Percentiles rank a stretch among this genome's conserved stretches.
Conservation (phyloP, 2,329 filamentous ascomycete species). For the Zymoseptoria ardabiliae region DNA sequence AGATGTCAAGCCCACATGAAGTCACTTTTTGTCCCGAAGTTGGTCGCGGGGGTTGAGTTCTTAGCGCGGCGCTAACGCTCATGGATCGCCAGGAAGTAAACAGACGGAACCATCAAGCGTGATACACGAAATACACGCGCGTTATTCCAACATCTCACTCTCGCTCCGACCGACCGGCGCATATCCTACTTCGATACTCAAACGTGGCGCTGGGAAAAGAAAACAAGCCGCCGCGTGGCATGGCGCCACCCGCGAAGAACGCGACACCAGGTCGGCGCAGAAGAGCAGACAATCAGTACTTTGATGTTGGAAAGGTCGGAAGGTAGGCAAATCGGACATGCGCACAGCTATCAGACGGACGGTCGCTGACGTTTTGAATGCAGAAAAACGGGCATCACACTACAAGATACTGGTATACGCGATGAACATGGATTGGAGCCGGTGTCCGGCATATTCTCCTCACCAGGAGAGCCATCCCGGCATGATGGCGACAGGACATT, state of each 20-base stretch:
- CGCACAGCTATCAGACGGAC: neutral
- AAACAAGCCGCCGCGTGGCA: conserved; percentile 22
- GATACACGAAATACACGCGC: neutral
- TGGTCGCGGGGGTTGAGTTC: neutral
- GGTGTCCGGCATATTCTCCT: conserved; percentile 81
- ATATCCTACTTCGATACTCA: conserved; percentile 4
- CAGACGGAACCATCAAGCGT: conserved; percentile 5
- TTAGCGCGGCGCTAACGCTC: neutral
- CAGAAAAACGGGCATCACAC: conserved; percentile 82
- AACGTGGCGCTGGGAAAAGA: conserved; percentile 25
- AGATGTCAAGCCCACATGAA: neutral
- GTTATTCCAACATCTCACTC: conserved; percentile 1
- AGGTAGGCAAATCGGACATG: conserved; percentile 16
- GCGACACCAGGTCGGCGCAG: conserved; percentile 23
- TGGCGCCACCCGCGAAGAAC: conserved; percentile 20
- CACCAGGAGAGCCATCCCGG: conserved; percentile 51
- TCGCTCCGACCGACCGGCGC: conserved; percentile 1
- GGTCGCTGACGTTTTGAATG: conserved; percentile 11
- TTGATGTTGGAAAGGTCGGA: conserved; percentile 31
- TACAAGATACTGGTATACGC: conserved; percentile 70
- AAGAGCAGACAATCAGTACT: conserved; percentile 28
- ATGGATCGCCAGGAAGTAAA: neutral
- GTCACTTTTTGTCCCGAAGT: conserved; percentile 1
- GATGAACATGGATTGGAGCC: conserved; percentile 91
- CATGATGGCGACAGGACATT: conserved; percentile 17